A percentile compares a stretch with the other conserved stretches of the same genome.
phyloP scores from a whole-genome alignment of 2,329 filamentous ascomycete genomes.

The Ramularia endophylla region DNA sequence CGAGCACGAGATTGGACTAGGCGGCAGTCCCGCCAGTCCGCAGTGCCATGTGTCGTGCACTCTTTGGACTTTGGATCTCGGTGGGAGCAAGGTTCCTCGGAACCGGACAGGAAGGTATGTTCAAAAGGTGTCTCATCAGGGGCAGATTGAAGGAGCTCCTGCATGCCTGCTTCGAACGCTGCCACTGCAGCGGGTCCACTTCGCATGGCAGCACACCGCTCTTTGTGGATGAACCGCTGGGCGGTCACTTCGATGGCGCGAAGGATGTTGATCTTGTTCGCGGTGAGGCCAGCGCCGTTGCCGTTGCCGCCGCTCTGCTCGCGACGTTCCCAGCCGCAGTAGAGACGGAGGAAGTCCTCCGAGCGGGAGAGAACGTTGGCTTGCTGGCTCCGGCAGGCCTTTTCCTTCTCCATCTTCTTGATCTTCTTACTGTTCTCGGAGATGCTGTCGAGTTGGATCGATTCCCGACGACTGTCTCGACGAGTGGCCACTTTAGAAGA shows the following conservation, averaged over 20 bases:
- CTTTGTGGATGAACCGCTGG: constrained; percentile 6
- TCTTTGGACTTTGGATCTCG: constrained; percentile 9
- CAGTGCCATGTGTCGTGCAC: constrained; percentile 8
- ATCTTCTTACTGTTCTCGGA: constrained; percentile 1
- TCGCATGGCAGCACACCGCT: constrained; percentile 1
- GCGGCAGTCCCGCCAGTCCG: constrained; percentile 16
- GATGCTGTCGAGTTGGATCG: neutral
- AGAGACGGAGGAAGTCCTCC: constrained; percentile 11
- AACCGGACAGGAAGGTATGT: constrained; percentile 7
- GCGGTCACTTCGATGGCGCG: constrained; percentile 5
- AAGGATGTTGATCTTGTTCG: constrained; percentile 14
- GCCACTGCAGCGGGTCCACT: constrained; percentile 5
- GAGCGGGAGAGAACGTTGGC: constrained; percentile 8
- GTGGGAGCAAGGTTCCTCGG: constrained; percentile 5
- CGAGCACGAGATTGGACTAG: neutral
- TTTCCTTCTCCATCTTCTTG: constrained; percentile 19
- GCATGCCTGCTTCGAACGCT: constrained; percentile 3
- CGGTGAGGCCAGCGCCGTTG: constrained; percentile 14
- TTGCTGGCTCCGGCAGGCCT: constrained; percentile 12
- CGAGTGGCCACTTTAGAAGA: neutral
- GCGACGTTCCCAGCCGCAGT: constrained; percentile 8
- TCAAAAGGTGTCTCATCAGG: constrained; percentile 1
- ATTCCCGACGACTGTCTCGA: constrained; percentile 1
- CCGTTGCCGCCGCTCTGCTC: constrained; percentile 19
- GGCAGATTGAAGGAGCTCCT: constrained; percentile 4